A percentile compares a stretch with the other conserved stretches of the same genome.
Evolutionary conservation across 139 green algal species (phyloP).

Genomic region (Dunaliella primolecta): DNA sequence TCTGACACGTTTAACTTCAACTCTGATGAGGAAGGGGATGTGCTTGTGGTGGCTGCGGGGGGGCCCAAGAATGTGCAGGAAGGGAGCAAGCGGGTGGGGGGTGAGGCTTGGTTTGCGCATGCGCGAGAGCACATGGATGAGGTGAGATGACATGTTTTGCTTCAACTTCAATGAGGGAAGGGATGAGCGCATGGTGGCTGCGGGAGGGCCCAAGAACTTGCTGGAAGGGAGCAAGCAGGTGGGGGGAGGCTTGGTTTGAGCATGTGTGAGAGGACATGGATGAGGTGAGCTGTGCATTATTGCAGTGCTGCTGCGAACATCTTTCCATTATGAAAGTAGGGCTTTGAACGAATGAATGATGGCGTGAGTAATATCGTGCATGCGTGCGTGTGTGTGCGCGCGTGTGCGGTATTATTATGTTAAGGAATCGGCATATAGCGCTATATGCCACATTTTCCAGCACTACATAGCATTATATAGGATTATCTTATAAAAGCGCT

Average conservation of each 20-base stretch:
- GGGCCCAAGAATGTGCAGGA: neutral
- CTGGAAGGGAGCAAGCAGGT: neutral
- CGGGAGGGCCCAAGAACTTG: neutral
- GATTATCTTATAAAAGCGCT: no score
- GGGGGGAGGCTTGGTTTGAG: neutral
- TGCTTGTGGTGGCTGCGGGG: neutral
- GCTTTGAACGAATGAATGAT: no score
- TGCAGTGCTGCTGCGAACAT: no score
- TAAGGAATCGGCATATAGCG: no score
- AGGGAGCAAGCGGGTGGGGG: neutral
- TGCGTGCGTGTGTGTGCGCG: no score
- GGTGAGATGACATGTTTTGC: neutral
- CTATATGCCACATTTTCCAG: no score
- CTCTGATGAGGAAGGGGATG: neutral
- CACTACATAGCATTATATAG: no score
- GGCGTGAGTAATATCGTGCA: no score
- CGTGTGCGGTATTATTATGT: no score
- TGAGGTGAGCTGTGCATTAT: slow-evolving; percentile 21
- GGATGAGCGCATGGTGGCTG: neutral
- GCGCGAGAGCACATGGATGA: slow-evolving; percentile 28
- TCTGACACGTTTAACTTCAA: neutral
- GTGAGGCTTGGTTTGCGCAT: neutral
- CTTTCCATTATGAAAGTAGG: no score
- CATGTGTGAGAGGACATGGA: slow-evolving; percentile 23
- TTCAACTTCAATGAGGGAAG: neutral